Percentiles rank a stretch among this genome's conserved stretches.
Evolutionary conservation across 2,329 filamentous ascomycete species (phyloP).

Genomic region (Chaetomium sp.): DNA sequence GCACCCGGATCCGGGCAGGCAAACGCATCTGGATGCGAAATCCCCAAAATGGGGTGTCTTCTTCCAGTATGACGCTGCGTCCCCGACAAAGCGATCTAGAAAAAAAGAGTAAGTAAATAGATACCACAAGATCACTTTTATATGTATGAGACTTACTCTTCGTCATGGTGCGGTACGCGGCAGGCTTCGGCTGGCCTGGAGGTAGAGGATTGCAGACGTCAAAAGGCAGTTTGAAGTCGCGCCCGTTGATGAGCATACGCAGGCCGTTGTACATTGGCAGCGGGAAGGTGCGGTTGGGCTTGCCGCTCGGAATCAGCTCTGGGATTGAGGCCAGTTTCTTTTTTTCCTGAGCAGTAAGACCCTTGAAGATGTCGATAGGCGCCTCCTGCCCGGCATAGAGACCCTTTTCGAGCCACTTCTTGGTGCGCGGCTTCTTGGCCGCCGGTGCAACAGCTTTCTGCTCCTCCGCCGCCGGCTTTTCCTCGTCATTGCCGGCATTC

Average conservation of each 20-base stretch:
- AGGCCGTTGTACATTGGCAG: conserved; percentile 78
- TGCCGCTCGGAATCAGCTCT: conserved; percentile 50
- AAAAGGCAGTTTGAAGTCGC: conserved; percentile 86
- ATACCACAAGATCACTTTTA: background rate
- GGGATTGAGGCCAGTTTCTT: conserved; percentile 53
- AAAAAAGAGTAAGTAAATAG: conserved; percentile 24
- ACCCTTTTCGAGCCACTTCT: conserved; percentile 80
- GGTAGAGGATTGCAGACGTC: conserved; percentile 87
- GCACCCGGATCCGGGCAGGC: conserved; percentile 76
- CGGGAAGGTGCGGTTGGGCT: conserved; percentile 64
- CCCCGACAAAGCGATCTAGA: conserved; percentile 84
- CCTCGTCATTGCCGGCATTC: conserved; percentile 30
- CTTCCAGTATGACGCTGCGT: conserved; percentile 79
- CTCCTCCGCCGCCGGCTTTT: conserved; percentile 33
- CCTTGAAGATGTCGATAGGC: conserved; percentile 50
- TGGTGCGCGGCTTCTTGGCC: conserved; percentile 50
- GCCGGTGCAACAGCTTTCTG: conserved; percentile 40
- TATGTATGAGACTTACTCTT: conserved; percentile 66
- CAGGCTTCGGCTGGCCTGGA: conserved; percentile 83
- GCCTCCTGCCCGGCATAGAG: conserved; percentile 81
- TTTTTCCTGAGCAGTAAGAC: conserved; percentile 54
- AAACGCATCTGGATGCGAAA: conserved; percentile 77
- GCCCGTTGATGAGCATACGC: conserved; percentile 68
- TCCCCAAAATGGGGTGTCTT: conserved; percentile 74
- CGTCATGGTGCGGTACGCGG: conserved; percentile 89